A percentile compares a stretch with the other conserved stretches of the same genome.
Evolutionary conservation across 2,329 filamentous ascomycete species (phyloP).

Genomic region (Rhinocladiella similis): DNA sequence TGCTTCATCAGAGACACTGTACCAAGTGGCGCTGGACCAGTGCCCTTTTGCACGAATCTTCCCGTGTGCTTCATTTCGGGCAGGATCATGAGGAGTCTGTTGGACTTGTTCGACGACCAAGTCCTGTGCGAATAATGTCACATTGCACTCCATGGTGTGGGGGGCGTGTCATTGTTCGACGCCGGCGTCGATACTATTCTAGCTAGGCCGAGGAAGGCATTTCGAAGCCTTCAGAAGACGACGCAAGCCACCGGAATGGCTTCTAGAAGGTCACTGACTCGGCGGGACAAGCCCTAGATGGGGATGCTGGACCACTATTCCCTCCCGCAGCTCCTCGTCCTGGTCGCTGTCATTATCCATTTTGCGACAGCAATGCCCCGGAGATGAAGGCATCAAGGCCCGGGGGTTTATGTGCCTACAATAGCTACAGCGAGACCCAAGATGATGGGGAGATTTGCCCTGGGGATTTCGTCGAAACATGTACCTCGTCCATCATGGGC

Average conservation of each 20-base stretch:
- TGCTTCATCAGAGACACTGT: neutral
- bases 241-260: neutral
- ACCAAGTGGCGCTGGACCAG: neutral
- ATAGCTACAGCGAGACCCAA: too few relatives aligned
- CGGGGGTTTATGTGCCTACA: too few relatives aligned
- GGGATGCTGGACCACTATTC: neutral
- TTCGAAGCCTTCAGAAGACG: constrained; percentile 1
- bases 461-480: too few relatives aligned
- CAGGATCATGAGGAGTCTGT: neutral
- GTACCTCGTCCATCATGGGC: too few relatives aligned
- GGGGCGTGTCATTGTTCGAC: constrained; percentile 2
- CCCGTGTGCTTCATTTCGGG: constrained; percentile 1
- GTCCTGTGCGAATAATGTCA: neutral
- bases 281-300: neutral
- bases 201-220: constrained; percentile 1
- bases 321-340: neutral
- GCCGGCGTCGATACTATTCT: constrained; percentile 1
- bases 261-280: neutral
- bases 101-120: neutral
- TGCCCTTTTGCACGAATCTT: neutral
- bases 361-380: too few relatives aligned
- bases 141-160: neutral
- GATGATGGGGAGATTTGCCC: too few relatives aligned
- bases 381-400: too few relatives aligned
- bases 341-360: too few relatives aligned